These are phyloP conservation scores for Penicillium salamii DNA, from an alignment of 495 filamentous ascomycete species.

Conservation along the genomic window DNA sequence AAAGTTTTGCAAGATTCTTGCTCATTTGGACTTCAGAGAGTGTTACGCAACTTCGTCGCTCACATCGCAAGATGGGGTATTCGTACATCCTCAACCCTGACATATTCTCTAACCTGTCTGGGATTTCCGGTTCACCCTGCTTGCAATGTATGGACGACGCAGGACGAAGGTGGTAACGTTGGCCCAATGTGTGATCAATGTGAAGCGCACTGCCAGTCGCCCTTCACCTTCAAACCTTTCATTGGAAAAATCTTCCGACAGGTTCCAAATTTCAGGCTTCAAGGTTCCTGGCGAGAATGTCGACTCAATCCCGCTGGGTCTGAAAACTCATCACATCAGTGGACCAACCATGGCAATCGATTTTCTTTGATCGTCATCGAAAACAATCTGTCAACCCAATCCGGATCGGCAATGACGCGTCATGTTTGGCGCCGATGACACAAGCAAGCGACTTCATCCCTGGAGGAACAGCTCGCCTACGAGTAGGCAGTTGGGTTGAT, in stretches of 20 bases:
- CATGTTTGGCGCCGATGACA: conserved; percentile 3
- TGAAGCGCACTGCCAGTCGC: not conserved
- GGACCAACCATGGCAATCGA: not conserved
- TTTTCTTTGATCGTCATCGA: not conserved
- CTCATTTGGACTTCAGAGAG: no score
- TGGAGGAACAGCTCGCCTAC: no score
- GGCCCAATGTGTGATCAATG: not conserved
- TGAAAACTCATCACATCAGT: not conserved
- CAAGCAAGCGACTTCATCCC: not conserved
- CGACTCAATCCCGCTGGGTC: not conserved
- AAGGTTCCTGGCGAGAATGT: not conserved
- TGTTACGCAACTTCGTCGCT: no score
- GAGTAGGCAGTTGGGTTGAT: no score
- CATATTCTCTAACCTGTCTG: no score
- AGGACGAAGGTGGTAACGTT: not conserved
- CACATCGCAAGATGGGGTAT: no score
- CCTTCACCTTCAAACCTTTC: not conserved
- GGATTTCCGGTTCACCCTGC: no score
- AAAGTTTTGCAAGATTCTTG: no score
- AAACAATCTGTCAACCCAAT: not conserved
- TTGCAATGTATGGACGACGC: no score
- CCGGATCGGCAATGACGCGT: conserved; percentile 7
- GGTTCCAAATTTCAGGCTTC: no score
- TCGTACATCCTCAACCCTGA: no score
- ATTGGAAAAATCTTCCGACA: not conserved